Conservation (phyloP, 192 early-diverging fungal genomes). For the Podila epigama region DNA sequence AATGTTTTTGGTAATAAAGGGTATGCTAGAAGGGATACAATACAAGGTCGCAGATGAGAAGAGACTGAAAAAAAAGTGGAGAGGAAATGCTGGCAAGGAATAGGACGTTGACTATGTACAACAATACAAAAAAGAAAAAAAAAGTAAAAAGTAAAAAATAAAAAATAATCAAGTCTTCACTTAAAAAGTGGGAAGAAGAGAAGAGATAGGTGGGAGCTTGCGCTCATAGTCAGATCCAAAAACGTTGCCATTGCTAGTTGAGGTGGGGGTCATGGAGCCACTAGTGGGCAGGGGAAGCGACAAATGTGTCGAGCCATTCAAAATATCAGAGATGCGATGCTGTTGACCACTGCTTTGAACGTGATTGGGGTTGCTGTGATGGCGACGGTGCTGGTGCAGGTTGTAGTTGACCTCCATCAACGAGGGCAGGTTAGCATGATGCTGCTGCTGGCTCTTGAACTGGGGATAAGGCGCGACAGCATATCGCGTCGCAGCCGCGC, state of each 20-base stretch:
- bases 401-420: conserved; percentile 46
- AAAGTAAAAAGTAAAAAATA: not conserved
- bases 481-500: conserved; percentile 30
- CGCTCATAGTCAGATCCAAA: conserved; percentile 43
- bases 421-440: conserved; percentile 19
- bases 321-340: conserved; percentile 40
- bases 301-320: conserved; percentile 46
- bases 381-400: conserved; percentile 46
- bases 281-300: conserved; percentile 42
- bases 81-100: not conserved
- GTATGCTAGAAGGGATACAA: not conserved
- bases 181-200: conserved; percentile 44
- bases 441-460: conserved; percentile 27
- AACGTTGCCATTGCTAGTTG: conserved; percentile 7
- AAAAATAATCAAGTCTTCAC: not conserved
- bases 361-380: conserved; percentile 6
- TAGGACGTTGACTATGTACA: not conserved
- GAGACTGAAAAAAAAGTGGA: not conserved
- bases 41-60: not conserved
- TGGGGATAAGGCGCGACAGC: conserved; percentile 43
- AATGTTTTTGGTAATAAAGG: too few relatives aligned
- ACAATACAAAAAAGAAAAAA: not conserved
- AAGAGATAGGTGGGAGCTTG: conserved; percentile 44
- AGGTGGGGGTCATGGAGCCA: conserved; percentile 7
- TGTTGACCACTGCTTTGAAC: conserved; percentile 23